Evolutionary conservation across 768 basidiomycete species (phyloP), one percentile per base, ranked within the genome.

Genomic region (Suillus bovinus): DNA sequence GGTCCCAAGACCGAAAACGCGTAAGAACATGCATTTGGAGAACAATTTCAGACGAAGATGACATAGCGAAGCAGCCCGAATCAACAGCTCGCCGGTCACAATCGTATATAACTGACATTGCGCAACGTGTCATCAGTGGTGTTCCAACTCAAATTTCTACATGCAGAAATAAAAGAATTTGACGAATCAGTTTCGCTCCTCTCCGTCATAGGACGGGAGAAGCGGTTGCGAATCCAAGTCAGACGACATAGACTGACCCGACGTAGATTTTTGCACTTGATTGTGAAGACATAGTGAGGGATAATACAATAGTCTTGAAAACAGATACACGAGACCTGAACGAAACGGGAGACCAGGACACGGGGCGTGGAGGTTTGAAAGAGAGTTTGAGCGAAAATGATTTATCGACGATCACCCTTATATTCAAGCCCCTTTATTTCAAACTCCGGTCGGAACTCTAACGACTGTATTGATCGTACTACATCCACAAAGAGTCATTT

Each of bases 81-180:
- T 63, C 64, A 71, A 67, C 68, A 76, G 27, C 54, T 24, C 54
- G 54, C 54, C 5, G 16, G 36, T 55, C 54, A 55, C 17, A 38
- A 38, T 36, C 36, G 36, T 55, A 55, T 24, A 55, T 55, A 55
- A 55, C 92, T 88, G 84, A 95, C 94, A 81, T 86, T 78, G 78
- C 89, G 89, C 69, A 97, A 84, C 61, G 86, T 85, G 46, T 96
- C 94, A 86, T 96, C 94, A 76, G 87, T 95, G 77, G 95, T 96
- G 82, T 90, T 91, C 92, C 92, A 94, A 85, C 90, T 93, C 84
- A 93, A 83, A 87, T 93, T 93, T 83, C 92, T 93, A 88, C 80
- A 80, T 74, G 77, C 76, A 68, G 74, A 78, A 55, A 67, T 78
- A 73, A 78, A 80, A 38, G 54, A 78, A 80, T 76, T 73, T 69